These are phyloP conservation scores for Hordeum vulgare DNA, from an alignment of 176 grass and related monocot genomes.

Conservation along the genomic window DNA sequence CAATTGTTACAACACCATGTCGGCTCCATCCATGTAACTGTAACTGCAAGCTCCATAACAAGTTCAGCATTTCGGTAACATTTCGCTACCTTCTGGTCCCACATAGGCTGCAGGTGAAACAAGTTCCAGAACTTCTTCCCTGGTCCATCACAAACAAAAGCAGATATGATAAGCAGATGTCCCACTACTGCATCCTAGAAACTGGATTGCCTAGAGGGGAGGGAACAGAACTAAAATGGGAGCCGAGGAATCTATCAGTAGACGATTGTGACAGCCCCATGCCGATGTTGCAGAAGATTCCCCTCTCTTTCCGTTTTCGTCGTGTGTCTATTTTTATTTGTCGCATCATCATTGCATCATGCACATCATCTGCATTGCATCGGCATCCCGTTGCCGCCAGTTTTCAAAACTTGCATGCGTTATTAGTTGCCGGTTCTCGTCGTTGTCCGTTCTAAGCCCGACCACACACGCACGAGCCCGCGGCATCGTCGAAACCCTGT, in stretches of 20 bases:
- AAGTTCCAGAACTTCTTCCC: conserved; percentile 99
- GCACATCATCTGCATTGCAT: too few species aligned
- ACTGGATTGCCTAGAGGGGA: not conserved
- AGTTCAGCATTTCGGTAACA: not conserved
- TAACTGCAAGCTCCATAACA: not conserved
- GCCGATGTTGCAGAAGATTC: too few species aligned
- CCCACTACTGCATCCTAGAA: not conserved
- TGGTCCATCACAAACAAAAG: conserved; percentile 32
- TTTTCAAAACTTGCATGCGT: too few species aligned
- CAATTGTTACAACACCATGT: not conserved
- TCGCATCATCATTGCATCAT: too few species aligned
- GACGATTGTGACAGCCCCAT: too few species aligned
- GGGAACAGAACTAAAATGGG: not conserved
- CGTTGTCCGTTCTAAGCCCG: too few species aligned
- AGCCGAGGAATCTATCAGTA: not conserved
- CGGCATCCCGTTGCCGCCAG: too few species aligned
- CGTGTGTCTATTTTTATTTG: too few species aligned
- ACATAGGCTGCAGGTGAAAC: conserved; percentile 95
- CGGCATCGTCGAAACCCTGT: too few species aligned
- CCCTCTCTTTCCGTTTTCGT: too few species aligned
- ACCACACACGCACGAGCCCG: too few species aligned
- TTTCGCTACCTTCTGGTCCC: conserved; percentile 83
- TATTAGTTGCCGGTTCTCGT: too few species aligned
- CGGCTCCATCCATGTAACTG: not conserved
- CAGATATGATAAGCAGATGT: not conserved